Evolutionary conservation across 192 early-diverging fungal species (phyloP), one percentile per base, ranked within the genome.

Genomic region (Linnemannia exigua): DNA sequence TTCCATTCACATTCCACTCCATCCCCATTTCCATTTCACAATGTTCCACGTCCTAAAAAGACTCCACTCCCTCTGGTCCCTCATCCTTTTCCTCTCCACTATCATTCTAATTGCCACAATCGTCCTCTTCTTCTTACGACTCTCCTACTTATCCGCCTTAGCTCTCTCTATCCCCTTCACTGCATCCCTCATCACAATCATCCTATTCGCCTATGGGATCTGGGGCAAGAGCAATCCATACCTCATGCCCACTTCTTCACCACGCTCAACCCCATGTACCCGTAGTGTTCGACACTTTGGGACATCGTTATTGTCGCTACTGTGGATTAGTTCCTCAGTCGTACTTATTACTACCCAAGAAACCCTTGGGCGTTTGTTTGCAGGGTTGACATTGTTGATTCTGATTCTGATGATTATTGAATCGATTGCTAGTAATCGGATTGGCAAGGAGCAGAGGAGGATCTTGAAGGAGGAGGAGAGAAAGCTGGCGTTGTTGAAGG

Each of bases 131-230:
- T 36, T 14, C 15, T 20, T 71, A 37, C n/a, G 22, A 3, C 9
- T 46, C 70, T 9, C 25, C 15, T 0, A 58, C 51, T 1, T 14
- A 0, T 1, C 3, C 1, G 3, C 0, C 1, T n/a, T 37, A 33
- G 19, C 1, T 3, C 5, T 52, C 36, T 0, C 16, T 1, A 0
- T 58, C 6, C 50, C 72, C n/a, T 33, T 74, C 48, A 0, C 37
- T 5, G 72, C 72, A 47, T 14, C 14, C 28, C 37, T 74, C 72
- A 47, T n/a, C n/a, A 74, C 72, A 0, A 33, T 74, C 20, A 9
- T 20, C 44, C 67, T 77, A 31, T 77, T 77, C 67, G 75, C 75
- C 20, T 77, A 77, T 36, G 61, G 66, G 1, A 14, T 77, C 47
- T 77, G 67, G 67, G 75, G 75, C 5, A 77, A 77, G 37, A 5